Evolutionary conservation across 192 early-diverging fungal genomes (phyloP).

Genomic region (Mortierella antarctica): DNA sequence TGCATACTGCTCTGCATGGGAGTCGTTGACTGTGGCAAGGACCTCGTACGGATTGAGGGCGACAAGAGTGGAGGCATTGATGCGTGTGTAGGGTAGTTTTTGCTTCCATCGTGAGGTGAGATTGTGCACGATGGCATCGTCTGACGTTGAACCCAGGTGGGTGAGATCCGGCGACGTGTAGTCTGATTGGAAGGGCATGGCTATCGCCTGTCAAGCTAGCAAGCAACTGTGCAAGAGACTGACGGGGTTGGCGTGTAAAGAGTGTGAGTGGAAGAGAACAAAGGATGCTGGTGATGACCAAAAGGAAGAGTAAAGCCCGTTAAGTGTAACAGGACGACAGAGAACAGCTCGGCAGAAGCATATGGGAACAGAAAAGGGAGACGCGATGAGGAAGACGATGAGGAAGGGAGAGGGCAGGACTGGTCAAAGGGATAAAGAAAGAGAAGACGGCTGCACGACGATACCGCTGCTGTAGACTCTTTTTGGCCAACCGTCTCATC

Average conservation of each 20-base stretch:
- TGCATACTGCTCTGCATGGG: conserved; percentile 61
- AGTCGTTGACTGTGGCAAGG: conserved; percentile 56
- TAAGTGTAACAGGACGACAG: too few relatives aligned
- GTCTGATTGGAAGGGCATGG: conserved; percentile 40
- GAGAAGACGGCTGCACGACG: neutral
- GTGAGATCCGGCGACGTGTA: conserved; percentile 52
- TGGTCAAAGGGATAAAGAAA: neutral
- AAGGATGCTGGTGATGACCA: too few relatives aligned
- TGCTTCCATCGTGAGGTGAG: conserved; percentile 59
- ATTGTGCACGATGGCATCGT: conserved; percentile 58
- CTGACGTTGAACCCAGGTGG: conserved; percentile 52
- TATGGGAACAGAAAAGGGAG: too few relatives aligned
- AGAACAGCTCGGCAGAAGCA: too few relatives aligned
- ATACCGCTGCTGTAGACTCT: too few relatives aligned
- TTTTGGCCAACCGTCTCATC: too few relatives aligned
- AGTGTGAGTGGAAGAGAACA: neutral
- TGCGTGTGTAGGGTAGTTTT: conserved; percentile 63
- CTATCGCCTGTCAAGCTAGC: neutral
- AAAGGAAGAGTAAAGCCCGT: too few relatives aligned
- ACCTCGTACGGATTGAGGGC: conserved; percentile 61
- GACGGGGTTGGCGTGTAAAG: neutral
- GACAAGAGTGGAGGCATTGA: conserved; percentile 60
- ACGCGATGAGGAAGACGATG: neutral
- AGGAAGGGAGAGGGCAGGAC: neutral
- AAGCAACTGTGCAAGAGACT: neutral